Base-by-base conservation (phyloP, 106 monocot genomes). In the Acanthochlamys bracteata region DNA sequence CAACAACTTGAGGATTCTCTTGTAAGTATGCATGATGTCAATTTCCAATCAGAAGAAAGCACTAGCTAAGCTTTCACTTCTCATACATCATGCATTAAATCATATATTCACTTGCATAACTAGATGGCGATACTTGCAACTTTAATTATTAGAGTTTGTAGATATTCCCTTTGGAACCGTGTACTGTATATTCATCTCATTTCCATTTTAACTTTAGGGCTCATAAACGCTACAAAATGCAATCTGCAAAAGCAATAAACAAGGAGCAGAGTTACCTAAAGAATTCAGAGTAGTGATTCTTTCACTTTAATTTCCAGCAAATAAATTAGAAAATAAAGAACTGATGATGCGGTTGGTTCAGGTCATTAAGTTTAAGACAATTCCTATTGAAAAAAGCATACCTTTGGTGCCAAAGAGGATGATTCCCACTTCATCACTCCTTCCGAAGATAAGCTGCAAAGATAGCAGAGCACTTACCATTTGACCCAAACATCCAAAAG, bases 401-500 rank as follows among this genome's bases (percentile, higher is more conserved):
- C 96, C 96, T 70, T 82, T 64, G 0, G 88, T 88, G 65, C 96
- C 96, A 79, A 98, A 98, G 6, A 92, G 69, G 43, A 98, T 82
- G 55, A 98, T 57, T 54, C 83, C 96, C 3, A 98, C 85, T 67
- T 98, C 91, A 72, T 98, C 91, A 7, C 41, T 85, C 79, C 80
- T 88, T 7, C 78, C 63, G 71, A 76, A 98, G 52, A 98, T 83
- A 24, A 98, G 60, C 96, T 98, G 88, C 72, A 71, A 27, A 73
- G 16, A 65, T 25, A 16, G 64, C 60, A 47, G 69, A 65, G 67
- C 23, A 39, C 12, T 39, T 10, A 25, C 21, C 9, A 4, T 41
- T 10, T 21, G 7, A 40, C 23, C 13, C 16, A 15, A 23, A 41
- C 23, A 15, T 25, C 4, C 6, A 2, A 17, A 63, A 33, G 13